Evolutionary conservation across 164 flowering plant species (phyloP), one percentile per base, ranked within the genome.

Genomic region (Malania oleifera): DNA sequence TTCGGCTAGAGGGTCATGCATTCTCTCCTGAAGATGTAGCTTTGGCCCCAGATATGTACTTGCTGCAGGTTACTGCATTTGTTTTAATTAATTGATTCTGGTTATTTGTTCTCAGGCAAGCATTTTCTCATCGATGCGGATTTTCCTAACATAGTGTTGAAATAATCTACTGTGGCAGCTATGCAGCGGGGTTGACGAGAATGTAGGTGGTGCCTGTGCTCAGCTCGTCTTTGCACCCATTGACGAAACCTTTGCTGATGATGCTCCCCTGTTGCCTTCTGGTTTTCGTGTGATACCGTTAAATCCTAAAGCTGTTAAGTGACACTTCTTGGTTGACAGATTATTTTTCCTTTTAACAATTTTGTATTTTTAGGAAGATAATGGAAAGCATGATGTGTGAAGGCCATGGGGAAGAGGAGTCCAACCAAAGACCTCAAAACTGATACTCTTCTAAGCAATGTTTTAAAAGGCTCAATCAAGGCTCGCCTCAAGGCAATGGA

Each of bases 221-320:
- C 85, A 89, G 73, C 88, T 89, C 45, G 82, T 87, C 14, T 87
- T 89, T 79, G 95, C 95, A 5, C 95, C 95, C 0, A 85, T 87
- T 55, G 92, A 89, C 61, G 91, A 82, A 67, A 76, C 84, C 1
- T 89, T 87, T 65, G 82, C 87, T 39, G 97, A 89, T 66, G 91
- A 89, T 79, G 88, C 85, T 31, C 85, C 83, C 0, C 50, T 89
- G 51, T 76, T 89, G 41, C 90, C 97, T 35, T 89, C 95, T 9
- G 97, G 97, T 38, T 89, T 89, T 48, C 86, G 90, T 20, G 82
- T 89, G 29, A 87, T 89, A 41, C 86, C 91, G 18, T 60, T 89
- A 67, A 88, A 83, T 55, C 69, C 89, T 41, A 85, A 79, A 78
- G 49, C 87, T 67, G 96, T 86, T 73, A 46, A 56, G 75, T 74